Conservation (phyloP, 169 alveolate genomes). For the Haemoproteus tartakovskyi region DNA sequence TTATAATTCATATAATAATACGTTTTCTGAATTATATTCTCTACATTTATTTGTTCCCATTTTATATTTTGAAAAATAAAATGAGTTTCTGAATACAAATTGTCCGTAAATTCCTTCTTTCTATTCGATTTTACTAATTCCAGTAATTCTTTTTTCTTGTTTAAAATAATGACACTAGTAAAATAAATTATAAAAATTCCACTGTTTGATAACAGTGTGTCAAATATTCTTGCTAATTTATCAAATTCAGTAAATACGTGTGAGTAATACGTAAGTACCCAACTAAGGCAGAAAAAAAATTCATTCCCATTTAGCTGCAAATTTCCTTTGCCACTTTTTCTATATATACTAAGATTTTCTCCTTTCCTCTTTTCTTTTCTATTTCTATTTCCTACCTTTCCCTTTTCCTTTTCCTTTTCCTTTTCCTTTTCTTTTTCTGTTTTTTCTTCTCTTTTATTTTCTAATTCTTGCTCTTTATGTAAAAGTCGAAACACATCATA, state of each 20-base stretch:
- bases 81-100: slow-evolving; percentile 52
- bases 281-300: slow-evolving; percentile 53
- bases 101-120: slow-evolving; percentile 10
- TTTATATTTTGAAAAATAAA: slow-evolving; percentile 53
- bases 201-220: slow-evolving; percentile 43
- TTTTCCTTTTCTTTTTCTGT: slow-evolving; percentile 2
- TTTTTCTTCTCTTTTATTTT: no score
- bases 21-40: slow-evolving; percentile 37
- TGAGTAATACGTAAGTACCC: slow-evolving; percentile 61
- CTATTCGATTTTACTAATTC: slow-evolving; percentile 22
- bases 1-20: slow-evolving; percentile 59
- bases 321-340: no score
- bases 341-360: no score
- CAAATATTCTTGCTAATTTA: slow-evolving; percentile 35
- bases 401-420: neutral
- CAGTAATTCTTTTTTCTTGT: slow-evolving; percentile 26
- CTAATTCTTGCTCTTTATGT: slow-evolving; percentile 48
- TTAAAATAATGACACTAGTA: slow-evolving; percentile 40
- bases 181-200: slow-evolving; percentile 54
- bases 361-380: neutral
- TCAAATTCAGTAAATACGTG: slow-evolving; percentile 54
- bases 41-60: slow-evolving; percentile 58
- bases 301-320: slow-evolving; percentile 37
- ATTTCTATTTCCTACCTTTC: neutral
- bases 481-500: slow-evolving; percentile 40